A percentile compares a stretch with the other conserved stretches of the same genome.
phyloP scores from a whole-genome alignment of 108 stramenopile species.

The Nitzschia putrida region DNA sequence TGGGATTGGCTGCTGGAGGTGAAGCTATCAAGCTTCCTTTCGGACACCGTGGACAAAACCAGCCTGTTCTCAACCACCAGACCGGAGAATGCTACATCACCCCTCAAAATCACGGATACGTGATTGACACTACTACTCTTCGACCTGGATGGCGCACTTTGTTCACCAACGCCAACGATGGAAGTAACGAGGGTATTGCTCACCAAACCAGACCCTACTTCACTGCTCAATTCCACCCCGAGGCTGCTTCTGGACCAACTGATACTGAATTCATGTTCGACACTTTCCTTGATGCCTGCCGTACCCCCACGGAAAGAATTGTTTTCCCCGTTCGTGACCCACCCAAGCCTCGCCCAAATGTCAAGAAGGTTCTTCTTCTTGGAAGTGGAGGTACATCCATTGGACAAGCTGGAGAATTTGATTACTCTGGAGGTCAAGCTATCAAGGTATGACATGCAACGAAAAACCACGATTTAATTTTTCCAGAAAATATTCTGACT shows the following conservation, averaged over 20 bases:
- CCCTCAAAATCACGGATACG: conserved; percentile 98
- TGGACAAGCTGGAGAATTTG: conserved; percentile 99
- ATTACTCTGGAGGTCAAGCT: conserved; percentile 98
- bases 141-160: conserved; percentile 86
- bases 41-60: conserved; percentile 98
- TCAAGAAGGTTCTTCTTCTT: conserved; percentile 96
- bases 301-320: conserved; percentile 65
- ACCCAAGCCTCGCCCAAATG: conserved; percentile 59
- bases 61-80: conserved; percentile 93
- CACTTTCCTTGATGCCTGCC: conserved; percentile 85
- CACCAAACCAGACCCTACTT: conserved; percentile 95
- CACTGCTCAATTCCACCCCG: conserved; percentile 98
- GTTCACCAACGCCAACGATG: conserved; percentile 97
- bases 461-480: neutral
- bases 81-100: conserved; percentile 98
- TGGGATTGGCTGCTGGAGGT: conserved; percentile 94
- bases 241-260: conserved; percentile 93
- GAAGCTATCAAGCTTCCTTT: conserved; percentile 91
- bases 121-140: conserved; percentile 86
- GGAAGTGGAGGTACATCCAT: conserved; percentile 97
- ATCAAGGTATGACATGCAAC: conserved; percentile 67
- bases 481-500: conserved; percentile 13
- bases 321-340: conserved; percentile 69
- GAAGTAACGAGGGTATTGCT: conserved; percentile 96
- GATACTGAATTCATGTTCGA: conserved; percentile 99